Evolutionary conservation across 1,284 basidiomycete species (phyloP).

Genomic region (Apiotrichum porosum): DNA sequence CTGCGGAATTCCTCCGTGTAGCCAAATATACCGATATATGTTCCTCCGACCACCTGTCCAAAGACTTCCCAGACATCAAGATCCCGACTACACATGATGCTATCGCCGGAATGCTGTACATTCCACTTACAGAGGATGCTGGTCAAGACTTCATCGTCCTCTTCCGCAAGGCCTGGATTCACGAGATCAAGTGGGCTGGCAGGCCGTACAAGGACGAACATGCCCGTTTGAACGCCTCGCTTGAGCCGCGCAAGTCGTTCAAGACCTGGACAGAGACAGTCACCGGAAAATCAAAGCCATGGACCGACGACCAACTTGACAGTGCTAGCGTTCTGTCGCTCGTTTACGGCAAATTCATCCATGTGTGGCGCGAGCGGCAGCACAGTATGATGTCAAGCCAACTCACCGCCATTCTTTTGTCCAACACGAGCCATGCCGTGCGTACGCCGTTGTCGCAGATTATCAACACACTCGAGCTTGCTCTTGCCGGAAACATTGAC

Average conservation of each 20-base stretch:
- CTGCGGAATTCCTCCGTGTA: slow-evolving; percentile 77
- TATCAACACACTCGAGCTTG: slow-evolving; percentile 75
- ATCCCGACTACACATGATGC: slow-evolving; percentile 64
- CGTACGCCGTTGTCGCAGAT: slow-evolving; percentile 37
- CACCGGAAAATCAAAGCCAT: slow-evolving; percentile 64
- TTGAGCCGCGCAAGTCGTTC: slow-evolving; percentile 76
- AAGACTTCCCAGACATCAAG: slow-evolving; percentile 71
- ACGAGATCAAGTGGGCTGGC: slow-evolving; percentile 72
- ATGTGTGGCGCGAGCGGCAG: slow-evolving; percentile 84
- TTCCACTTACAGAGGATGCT: slow-evolving; percentile 63
- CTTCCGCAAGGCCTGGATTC: slow-evolving; percentile 69
- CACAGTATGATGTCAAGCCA: slow-evolving; percentile 62
- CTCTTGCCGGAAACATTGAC: slow-evolving; percentile 73
- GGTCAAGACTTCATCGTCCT: slow-evolving; percentile 75
- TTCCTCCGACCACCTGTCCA: slow-evolving; percentile 63
- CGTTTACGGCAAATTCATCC: slow-evolving; percentile 63
- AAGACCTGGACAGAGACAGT: slow-evolving; percentile 77
- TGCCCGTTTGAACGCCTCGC: slow-evolving; percentile 29
- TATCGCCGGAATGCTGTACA: slow-evolving; percentile 72
- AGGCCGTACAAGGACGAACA: slow-evolving; percentile 60
- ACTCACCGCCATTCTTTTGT: slow-evolving; percentile 71
- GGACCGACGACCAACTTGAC: slow-evolving; percentile 84
- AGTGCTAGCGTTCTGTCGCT: slow-evolving; percentile 79
- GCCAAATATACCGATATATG: slow-evolving; percentile 63
- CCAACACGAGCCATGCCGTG: slow-evolving; percentile 87